Percentiles rank a stretch among this genome's conserved stretches.
Conservation (phyloP, 495 filamentous ascomycete species). For the Tuber magnatum region DNA sequence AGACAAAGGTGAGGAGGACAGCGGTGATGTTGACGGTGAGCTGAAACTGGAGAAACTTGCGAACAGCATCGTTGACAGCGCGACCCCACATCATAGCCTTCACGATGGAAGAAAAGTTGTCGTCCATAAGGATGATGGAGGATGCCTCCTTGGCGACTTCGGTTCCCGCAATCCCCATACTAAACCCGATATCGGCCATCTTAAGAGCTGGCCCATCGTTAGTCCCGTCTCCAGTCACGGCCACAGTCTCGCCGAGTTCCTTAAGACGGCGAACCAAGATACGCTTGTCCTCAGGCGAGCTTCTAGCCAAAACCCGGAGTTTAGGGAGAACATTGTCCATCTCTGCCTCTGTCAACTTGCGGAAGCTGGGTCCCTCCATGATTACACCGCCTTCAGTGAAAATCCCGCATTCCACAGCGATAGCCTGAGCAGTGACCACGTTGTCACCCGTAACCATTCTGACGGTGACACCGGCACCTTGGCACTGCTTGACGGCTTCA, state of each 20-base stretch:
- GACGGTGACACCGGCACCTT: conserved; percentile 70
- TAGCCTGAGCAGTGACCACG: conserved; percentile 69
- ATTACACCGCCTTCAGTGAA: conserved; percentile 63
- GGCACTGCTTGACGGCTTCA: conserved; percentile 65
- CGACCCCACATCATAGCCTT: conserved; percentile 87
- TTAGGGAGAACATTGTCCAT: conserved; percentile 66
- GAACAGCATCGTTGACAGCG: conserved; percentile 82
- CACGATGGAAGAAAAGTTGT: conserved; percentile 83
- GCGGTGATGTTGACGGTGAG: conserved; percentile 88
- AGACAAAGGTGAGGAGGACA: conserved; percentile 73
- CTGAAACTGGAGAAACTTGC: conserved; percentile 88
- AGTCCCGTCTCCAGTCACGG: conserved; percentile 82
- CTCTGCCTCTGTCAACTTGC: conserved; percentile 61
- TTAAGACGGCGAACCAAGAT: conserved; percentile 69
- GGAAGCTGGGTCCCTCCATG: conserved; percentile 80
- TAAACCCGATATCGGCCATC: conserved; percentile 82
- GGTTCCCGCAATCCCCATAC: conserved; percentile 85
- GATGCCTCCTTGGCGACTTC: conserved; percentile 93
- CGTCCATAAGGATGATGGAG: conserved; percentile 84
- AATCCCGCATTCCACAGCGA: conserved; percentile 77
- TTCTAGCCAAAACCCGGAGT: conserved; percentile 77
- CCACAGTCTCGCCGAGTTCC: conserved; percentile 68
- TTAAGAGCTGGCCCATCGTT: conserved; percentile 84
- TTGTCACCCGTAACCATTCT: conserved; percentile 93
- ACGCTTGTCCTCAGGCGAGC: conserved; percentile 81